These are phyloP conservation scores for Diaporthe longicolla DNA, from an alignment of 2,329 filamentous ascomycete species.

Conservation along the genomic window DNA sequence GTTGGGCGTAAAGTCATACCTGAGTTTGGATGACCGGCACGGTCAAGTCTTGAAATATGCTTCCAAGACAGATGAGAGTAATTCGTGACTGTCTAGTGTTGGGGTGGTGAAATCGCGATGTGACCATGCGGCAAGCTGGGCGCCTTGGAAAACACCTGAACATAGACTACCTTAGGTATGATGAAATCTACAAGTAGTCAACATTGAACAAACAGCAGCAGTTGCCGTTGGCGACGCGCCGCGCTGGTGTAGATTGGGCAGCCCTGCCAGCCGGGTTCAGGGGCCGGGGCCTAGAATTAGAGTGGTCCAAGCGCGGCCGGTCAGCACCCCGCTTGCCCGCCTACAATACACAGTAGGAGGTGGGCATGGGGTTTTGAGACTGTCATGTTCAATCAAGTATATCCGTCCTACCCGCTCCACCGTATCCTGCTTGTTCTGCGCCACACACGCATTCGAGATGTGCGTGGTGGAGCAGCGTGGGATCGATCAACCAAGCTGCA, in stretches of 20 bases:
- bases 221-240: conserved; percentile 18
- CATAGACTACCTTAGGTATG: not conserved
- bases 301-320: conserved; percentile 39
- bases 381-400: not conserved
- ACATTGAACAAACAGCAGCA: conserved; percentile 15
- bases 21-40: conserved; percentile 14
- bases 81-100: not conserved
- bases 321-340: no score
- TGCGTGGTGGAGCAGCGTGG: conserved; percentile 16
- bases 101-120: conserved; percentile 9
- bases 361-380: no score
- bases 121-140: not conserved
- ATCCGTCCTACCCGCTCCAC: not conserved
- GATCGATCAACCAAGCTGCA: conserved; percentile 16
- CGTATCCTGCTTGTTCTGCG: not conserved
- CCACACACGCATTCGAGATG: not conserved
- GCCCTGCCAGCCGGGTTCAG: not conserved
- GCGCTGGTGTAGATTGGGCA: no score
- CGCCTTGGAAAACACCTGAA: not conserved
- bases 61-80: not conserved
- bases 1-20: conserved; percentile 29
- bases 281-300: conserved; percentile 21
- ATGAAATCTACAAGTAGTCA: conserved; percentile 7
- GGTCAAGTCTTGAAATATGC: conserved; percentile 11
- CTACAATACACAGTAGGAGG: not conserved